A percentile compares a stretch with the other conserved stretches of the same genome.
Evolutionary conservation across 495 filamentous ascomycete species (phyloP).

Genomic region (Hypoxylon subgilvum): DNA sequence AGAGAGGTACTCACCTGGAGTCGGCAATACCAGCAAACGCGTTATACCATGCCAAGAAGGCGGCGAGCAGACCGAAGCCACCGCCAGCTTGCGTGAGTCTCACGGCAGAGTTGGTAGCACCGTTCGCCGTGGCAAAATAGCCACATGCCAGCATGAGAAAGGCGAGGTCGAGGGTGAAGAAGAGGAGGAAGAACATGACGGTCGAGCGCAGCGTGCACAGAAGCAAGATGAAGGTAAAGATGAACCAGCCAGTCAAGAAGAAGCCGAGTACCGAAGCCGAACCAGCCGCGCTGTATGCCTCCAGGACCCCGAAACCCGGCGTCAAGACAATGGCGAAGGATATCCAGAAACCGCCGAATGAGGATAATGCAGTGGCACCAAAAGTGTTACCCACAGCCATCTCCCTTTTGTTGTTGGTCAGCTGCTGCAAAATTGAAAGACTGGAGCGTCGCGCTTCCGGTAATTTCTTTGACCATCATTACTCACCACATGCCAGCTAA

Average conservation of each 20-base stretch:
- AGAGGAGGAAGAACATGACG: slow-evolving; percentile 93
- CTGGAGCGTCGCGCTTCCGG: neutral
- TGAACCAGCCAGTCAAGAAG: slow-evolving; percentile 95
- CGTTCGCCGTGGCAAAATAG: slow-evolving; percentile 61
- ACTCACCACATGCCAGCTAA: slow-evolving; percentile 98
- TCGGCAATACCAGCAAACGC: slow-evolving; percentile 94
- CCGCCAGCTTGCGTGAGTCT: slow-evolving; percentile 78
- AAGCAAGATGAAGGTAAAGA: slow-evolving; percentile 90
- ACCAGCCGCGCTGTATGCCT: slow-evolving; percentile 45
- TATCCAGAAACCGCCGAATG: slow-evolving; percentile 98
- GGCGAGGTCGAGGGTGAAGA: slow-evolving; percentile 90
- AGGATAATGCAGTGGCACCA: slow-evolving; percentile 94
- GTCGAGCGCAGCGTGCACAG: slow-evolving; percentile 92
- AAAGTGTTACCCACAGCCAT: slow-evolving; percentile 99
- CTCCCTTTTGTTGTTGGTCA: slow-evolving; percentile 68
- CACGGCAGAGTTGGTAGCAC: slow-evolving; percentile 18
- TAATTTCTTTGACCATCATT: neutral
- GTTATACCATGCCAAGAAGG: slow-evolving; percentile 96
- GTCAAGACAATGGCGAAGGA: slow-evolving; percentile 88
- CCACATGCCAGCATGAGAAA: slow-evolving; percentile 86
- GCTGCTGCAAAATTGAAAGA: neutral
- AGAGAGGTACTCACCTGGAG: slow-evolving; percentile 64
- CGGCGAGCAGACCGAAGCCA: slow-evolving; percentile 84
- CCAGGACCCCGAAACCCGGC: slow-evolving; percentile 70
- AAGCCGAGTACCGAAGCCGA: slow-evolving; percentile 65